Percentiles rank a stretch among this genome's conserved stretches.
Conservation (phyloP, 345 rosid genomes). For the Punica granatum region DNA sequence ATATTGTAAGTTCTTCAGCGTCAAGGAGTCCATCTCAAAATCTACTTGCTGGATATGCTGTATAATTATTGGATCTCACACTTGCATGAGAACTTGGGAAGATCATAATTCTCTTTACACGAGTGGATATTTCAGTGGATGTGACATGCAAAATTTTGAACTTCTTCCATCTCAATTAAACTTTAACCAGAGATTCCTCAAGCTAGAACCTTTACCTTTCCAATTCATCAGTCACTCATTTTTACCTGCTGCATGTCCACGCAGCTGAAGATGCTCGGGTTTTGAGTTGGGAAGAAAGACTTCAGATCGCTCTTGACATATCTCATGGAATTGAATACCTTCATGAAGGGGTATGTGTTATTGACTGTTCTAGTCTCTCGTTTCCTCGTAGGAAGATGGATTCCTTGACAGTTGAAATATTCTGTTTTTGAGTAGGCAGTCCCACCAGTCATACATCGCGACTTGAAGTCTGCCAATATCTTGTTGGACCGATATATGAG, state of each 20-base stretch:
- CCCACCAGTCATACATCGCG: constrained; percentile 92
- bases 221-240: background rate
- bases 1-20: constrained; percentile 45
- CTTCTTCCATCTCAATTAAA: background rate
- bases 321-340: constrained; percentile 94
- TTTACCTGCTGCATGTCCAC: background rate
- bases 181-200: background rate
- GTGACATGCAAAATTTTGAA: background rate
- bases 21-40: background rate
- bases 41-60: background rate
- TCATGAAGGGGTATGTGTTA: constrained; percentile 73
- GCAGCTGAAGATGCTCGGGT: constrained; percentile 21
- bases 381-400: background rate
- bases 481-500: constrained; percentile 77
- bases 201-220: background rate
- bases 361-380: background rate
- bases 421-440: constrained; percentile 57
- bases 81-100: background rate
- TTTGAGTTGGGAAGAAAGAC: constrained; percentile 78
- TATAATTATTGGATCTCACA: background rate
- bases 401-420: background rate
- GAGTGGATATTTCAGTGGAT: background rate
- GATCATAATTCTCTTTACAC: background rate
- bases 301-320: constrained; percentile 77
- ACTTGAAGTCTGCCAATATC: constrained; percentile 91